Evolutionary conservation across 352 stramenopile genomes (phyloP), one percentile per base, ranked within the genome.

Genomic region (Globisporangium carolinianum): DNA sequence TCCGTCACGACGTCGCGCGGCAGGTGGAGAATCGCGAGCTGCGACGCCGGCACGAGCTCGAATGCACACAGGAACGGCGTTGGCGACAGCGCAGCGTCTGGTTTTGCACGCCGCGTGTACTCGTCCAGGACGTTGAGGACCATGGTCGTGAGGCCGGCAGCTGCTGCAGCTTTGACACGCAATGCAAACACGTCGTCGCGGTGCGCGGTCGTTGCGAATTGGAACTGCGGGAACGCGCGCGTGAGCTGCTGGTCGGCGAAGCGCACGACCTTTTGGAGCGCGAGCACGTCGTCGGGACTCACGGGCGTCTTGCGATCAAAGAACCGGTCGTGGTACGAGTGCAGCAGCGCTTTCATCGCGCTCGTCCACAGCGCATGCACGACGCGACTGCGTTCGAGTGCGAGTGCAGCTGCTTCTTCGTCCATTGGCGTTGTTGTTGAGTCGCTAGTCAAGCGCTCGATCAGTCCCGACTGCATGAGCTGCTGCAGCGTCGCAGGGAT

Each of bases 271-370:
- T 72, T 75, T 51, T 83, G 69, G 15, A 91, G 58, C 15, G 86
- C 73, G 24, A 75, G 65, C 0, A 87, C 57, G 35, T 77, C 68
- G 37, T 52, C 55, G 41, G 65, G 67, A 51, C 71, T 61, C 43
- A 87, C 69, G 14, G 24, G 65, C 14, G 66, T 66, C 1, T 71
- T 65, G 54, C 79, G 66, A 37, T 80, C 72, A 47, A 71, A 73
- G 57, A 88, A 85, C 15, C 72, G 73, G 24, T 83, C 70, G 1
- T 68, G 77, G 63, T 80, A 82, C 37, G 81, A 88, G 71, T 87
- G 73, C 37, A 75, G 47, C 36, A 89, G 55, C 9, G 77, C 71
- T 47, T 79, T 82, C 77, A 89, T 88, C 35, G 77, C 60, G 32
- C 71, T 79, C 47, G 75, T 48, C 82, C 82, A 91, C 12, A 89